Base-by-base conservation (phyloP, 805 yeast genomes). In the Kodamaea neixiangensis region DNA sequence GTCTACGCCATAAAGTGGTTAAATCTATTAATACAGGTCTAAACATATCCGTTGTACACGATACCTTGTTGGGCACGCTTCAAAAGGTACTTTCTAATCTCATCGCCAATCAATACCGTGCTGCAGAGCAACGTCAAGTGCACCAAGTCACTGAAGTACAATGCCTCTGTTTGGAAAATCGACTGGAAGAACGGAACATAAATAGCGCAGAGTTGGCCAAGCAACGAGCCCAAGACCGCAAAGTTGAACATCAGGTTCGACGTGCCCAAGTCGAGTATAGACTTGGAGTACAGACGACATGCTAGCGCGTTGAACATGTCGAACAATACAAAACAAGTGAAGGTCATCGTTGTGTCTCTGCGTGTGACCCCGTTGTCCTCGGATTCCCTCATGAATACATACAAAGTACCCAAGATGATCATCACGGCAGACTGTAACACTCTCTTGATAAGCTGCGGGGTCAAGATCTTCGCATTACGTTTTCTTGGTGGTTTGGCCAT, bases 261-360 rank as follows among this genome's bases (percentile, higher is more conserved):
- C 55, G 89, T 58, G 0, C 99, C 99, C 44, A 93, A 61, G 63
- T 88, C 87, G 61, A 91, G 87, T 14, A 87, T 81, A 2, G 96
- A 87, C 65, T 89, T 92, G 42, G 89, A 78, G 52, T 86, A 79
- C 56, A 96, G 96, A 62, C 98, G 89, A 69, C 97, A 93, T 13
- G 96, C 77, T 57, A 94, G 75, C 0, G 99, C 99, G 69, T 92
- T 94, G 75, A 94, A 94, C 96, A 94, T 88, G 69, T 94, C 99
- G 63, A 85, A 94, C 50, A 93, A 76, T 9, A 94, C 99, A 71
- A 94, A 94, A 66, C 98, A 89, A 0, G 98, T 94, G 65, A 94
- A 94, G 0, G 99, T 93, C 99, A 94, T 94, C 1, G 99, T 94
- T 17, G 99, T 94, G 66, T 94, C 99, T 71, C 99, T 86, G 11